Conservation (phyloP, 2,329 filamentous ascomycete genomes). For the Trichoderma cornu-damae region DNA sequence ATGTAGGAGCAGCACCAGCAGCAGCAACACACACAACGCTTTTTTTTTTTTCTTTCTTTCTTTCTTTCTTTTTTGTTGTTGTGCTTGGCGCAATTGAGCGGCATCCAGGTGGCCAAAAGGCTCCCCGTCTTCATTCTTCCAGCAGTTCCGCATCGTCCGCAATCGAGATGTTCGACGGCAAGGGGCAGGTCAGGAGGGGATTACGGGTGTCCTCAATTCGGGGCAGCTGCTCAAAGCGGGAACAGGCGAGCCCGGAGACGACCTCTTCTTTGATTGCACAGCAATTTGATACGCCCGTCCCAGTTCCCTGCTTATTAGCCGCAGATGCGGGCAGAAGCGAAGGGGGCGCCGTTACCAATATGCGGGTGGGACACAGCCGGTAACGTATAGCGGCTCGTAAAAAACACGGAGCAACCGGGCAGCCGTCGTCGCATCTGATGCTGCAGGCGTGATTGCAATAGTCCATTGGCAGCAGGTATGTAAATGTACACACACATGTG, state of each 20-base stretch:
- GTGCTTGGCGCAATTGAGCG: not conserved
- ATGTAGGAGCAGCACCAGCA: not conserved
- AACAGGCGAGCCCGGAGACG: conserved; percentile 9
- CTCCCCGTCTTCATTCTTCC: not conserved
- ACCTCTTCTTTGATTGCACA: conserved; percentile 13
- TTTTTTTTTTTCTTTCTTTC: too few species aligned
- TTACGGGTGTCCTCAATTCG: conserved; percentile 15
- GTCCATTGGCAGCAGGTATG: too few species aligned
- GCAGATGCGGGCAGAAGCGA: conserved; percentile 17
- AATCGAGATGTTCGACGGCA: conserved; percentile 11
- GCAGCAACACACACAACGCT: too few species aligned
- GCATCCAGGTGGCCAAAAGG: not conserved
- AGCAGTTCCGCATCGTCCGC: not conserved
- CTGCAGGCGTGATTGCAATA: conserved; percentile 2
- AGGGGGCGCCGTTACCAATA: conserved; percentile 14
- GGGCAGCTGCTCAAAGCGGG: conserved; percentile 16
- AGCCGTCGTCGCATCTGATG: conserved; percentile 3
- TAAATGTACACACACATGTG: too few species aligned
- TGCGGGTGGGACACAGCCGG: conserved; percentile 9
- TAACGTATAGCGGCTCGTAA: conserved; percentile 9
- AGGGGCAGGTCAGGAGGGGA: conserved; percentile 10
- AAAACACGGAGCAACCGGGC: conserved; percentile 2
- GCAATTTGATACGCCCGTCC: conserved; percentile 12
- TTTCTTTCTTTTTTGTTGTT: too few species aligned
- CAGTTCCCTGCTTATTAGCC: conserved; percentile 16